Conservation (phyloP, 768 basidiomycete genomes). For the Suillus clintonianus region DNA sequence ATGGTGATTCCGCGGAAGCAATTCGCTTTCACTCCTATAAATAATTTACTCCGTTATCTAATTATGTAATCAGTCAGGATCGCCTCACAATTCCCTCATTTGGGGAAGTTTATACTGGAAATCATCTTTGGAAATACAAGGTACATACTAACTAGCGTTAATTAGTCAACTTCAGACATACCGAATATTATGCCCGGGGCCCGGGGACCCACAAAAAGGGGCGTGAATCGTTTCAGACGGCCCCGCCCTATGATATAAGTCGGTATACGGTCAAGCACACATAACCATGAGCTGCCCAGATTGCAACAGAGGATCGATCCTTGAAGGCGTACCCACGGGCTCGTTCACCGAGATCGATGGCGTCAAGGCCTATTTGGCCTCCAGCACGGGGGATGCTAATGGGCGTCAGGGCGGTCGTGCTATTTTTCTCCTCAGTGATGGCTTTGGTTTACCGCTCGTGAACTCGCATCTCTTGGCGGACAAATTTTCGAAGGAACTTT, state of each 20-base stretch:
- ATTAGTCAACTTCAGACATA: no score
- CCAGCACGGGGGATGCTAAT: constrained; percentile 21
- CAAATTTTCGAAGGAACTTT: constrained; percentile 44
- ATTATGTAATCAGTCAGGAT: background rate
- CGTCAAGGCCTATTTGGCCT: constrained; percentile 42
- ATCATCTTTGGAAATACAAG: no score
- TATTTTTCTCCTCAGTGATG: constrained; percentile 56
- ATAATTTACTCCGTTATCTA: no score
- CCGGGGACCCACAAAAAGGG: no score
- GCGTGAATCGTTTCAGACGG: no score
- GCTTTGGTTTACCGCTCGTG: constrained; percentile 52
- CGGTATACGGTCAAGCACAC: background rate
- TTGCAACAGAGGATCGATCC: constrained; percentile 43
- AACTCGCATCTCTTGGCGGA: constrained; percentile 64
- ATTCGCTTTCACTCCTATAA: no score
- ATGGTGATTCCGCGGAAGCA: no score
- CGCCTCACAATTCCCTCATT: no score
- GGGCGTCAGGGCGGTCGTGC: constrained; percentile 26
- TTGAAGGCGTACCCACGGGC: constrained; percentile 50
- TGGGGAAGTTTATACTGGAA: background rate
- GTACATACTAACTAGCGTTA: no score
- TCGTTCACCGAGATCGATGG: constrained; percentile 34
- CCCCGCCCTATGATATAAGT: no score
- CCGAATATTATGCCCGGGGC: no score
- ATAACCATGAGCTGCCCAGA: constrained; percentile 20